These are phyloP conservation scores for Acacia concinna DNA, from an alignment of 331 rosid genomes.

Conservation along the genomic window DNA sequence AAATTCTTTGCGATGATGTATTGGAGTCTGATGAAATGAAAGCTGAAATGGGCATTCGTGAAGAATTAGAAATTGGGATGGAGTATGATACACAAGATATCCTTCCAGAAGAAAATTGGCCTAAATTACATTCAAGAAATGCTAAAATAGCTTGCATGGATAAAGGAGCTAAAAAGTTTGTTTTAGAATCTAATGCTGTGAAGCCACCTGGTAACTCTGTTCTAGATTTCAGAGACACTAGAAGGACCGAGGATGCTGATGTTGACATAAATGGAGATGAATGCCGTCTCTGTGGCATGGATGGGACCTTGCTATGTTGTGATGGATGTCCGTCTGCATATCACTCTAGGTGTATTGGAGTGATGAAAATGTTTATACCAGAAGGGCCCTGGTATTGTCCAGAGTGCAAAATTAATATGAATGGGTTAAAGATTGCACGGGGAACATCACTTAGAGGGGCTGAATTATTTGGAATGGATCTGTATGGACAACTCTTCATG, in stretches of 20 bases:
- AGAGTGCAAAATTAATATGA: constrained; percentile 75
- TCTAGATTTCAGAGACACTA: constrained; percentile 38
- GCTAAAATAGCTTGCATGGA: constrained; percentile 63
- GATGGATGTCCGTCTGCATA: constrained; percentile 99
- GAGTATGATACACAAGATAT: constrained; percentile 67
- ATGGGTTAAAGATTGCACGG: constrained; percentile 55
- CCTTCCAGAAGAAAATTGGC: constrained; percentile 53
- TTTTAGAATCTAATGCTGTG: constrained; percentile 39
- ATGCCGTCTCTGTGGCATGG: constrained; percentile 97
- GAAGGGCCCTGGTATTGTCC: constrained; percentile 97
- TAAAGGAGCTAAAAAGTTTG: constrained; percentile 52
- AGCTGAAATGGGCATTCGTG: constrained; percentile 80
- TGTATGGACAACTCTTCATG: constrained; percentile 77
- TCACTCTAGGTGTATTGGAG: constrained; percentile 94
- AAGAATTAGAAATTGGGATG: constrained; percentile 71
- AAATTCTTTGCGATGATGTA: constrained; percentile 77
- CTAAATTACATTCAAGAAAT: constrained; percentile 75
- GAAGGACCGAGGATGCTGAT: constrained; percentile 53
- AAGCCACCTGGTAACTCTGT: constrained; percentile 41
- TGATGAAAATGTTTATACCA: constrained; percentile 78
- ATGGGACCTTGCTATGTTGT: constrained; percentile 92
- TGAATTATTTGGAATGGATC: constrained; percentile 77
- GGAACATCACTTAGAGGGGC: constrained; percentile 85
- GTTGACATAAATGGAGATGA: constrained; percentile 80
- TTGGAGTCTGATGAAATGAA: constrained; percentile 70